Evolutionary conservation across 2,329 filamentous ascomycete genomes (phyloP), one percentile per base, ranked within the genome.

Genomic region (Aspergillus ochraceus): DNA sequence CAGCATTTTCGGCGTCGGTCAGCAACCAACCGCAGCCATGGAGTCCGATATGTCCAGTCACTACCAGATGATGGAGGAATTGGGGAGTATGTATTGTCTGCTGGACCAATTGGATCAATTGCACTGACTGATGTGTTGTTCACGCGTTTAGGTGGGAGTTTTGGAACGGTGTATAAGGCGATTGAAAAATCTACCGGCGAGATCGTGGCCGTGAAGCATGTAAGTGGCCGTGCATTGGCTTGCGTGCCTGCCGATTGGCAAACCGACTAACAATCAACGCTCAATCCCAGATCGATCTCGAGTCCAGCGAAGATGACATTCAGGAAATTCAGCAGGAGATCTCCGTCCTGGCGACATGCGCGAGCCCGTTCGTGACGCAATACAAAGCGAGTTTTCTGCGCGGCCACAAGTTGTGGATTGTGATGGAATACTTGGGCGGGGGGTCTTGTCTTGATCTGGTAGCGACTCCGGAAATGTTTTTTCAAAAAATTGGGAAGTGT

Each of bases 241-340:
- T 32, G 6, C 14, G 12, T n/a, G 6, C 24, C 17, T 26, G 29
- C 20, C 46, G 14, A 29, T 49, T 32, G 8, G 26, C 6, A 6
- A 17, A 47, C 49, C 22, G 42, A 30, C 26, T 29, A 20, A n/a
- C 36, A 58, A 54, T 54, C 57, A 53, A 14, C 46, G 50, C 17
- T 17, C 42, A 29, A 26, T 29, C 52, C 20, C 75, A 98, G 92
- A 98, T 99, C 76, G 95, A 99, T 76, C 91, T 99, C 72, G 95
- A 99, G 79, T 96, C 94, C 60, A 98, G 92, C 81, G 94, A 96
- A 77, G 95, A 99, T 79, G 95, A 99, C 74, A 97, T 99, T 60
- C 90, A 93, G 76, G 95, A 99, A 74, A 98, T 99, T 60, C 94
- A 99, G 71, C 92, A 96, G 73, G 95, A 99, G 75, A 98, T 99